Evolutionary conservation across 1,284 basidiomycete genomes (phyloP), one percentile per base, ranked within the genome.

Genomic region (Exobasidium cylindrosporum): DNA sequence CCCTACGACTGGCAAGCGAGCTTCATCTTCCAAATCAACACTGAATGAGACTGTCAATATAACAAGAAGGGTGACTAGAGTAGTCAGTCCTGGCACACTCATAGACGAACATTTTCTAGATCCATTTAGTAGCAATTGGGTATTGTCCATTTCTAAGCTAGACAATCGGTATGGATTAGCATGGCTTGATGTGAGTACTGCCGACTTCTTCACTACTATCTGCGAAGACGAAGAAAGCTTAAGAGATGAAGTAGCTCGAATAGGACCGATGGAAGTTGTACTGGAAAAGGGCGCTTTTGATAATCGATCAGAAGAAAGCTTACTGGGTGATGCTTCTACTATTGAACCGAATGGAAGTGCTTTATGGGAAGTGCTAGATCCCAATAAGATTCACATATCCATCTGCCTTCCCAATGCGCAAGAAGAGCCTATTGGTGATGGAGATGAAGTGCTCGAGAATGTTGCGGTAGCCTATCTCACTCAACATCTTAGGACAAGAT

Each of bases 141-240:
- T 79, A 13, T 65, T 78, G 0, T 65, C 65, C 7, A 54, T 78
- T 11, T 31, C 54, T 2, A 26, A 23, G 29, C 13, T 31, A 14
- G 62, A 57, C 5, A 43, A 32, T 11, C 53, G 52, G 54, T 77
- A 58, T 46, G 77, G 77, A 3, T 53, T 79, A 10, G 76, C 76
- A 3, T 79, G 77, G 77, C 60, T 78, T 35, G 77, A 79, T 57
- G 66, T 79, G 28, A 70, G 76, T n/a, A 79, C 77, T 17, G 73
- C 74, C 23, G 76, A 78, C 53, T 77, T 79, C 30, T 57, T 57
- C 13, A 75, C 74, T 21, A 64, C 66, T 0, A 50, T 58, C 4
- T 75, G 71, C 53, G 21, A 35, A 6, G 77, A 77, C 57, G 60
- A 61, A 17, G 54, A 63, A 23, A 61, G 49, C 24, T 45, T 79